Evolutionary conservation across 768 basidiomycete genomes (phyloP), one percentile per base, ranked within the genome.

Genomic region (Calocybe gangraenosa): DNA sequence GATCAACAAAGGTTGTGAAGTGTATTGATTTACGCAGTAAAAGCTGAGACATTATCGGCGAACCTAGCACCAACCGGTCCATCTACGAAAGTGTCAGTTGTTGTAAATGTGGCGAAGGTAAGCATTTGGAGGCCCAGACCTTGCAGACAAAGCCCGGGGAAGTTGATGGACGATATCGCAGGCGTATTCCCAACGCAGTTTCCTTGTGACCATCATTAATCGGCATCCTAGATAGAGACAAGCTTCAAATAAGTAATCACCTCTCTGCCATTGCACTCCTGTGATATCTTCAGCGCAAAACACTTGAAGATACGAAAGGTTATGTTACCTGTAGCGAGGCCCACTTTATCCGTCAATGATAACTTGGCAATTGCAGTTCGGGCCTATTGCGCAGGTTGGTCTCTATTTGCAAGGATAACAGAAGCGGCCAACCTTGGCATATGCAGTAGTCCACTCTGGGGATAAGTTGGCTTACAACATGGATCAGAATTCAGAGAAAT

Each of bases 341-440:
- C 71, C 21, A 80, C 73, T 54, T 82, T 80, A 49, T 83, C 79
- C 45, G 76, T 65, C 6, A 77, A 53, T 2, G 77, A 75, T 48
- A 79, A 65, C 44, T 76, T 71, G 6, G 68, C 58, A 3, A 86
- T 66, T 0, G 74, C 71, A 5, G 66, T 62, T 55, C 64, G 60
- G 1, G 79, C 78, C 78, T 79, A 30, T 20, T 17, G 28, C 4
- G n/a, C 14, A 20, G 20, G 22, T 37, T 36, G 15, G 34, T 48
- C 19, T 41, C 9, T 4, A 3, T 13, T 28, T 20, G n/a, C 21
- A 9, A 33, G 17, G 5, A 15, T 1, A 32, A 21, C 19, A 9
- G 25, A 25, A 30, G 17, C n/a, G 17, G 1, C 41, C 18, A 44
- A 75, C 78, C 65, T 81, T 81, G 5, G 62, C 57, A 42, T 77